Evolutionary conservation across 2,329 filamentous ascomycete species (phyloP), one percentile per base, ranked within the genome.

Genomic region (Cercospora nicotianae): DNA sequence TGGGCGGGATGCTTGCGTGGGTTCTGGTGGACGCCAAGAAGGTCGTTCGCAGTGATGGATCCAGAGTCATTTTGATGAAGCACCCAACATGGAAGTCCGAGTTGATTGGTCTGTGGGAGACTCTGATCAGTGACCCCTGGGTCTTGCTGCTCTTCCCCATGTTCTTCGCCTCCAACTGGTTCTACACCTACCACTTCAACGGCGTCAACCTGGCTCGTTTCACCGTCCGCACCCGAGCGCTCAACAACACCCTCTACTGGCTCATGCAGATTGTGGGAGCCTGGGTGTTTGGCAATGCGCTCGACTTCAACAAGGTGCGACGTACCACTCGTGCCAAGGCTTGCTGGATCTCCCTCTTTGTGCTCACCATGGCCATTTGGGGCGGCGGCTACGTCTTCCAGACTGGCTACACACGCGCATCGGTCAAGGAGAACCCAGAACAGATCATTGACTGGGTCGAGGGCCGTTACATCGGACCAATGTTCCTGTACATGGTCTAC

Each of bases 401-500:
- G 82, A 87, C 81, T 75, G 78, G 80, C 18, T 90, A 91, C 77
- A 83, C 79, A 45, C 82, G 83, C 36, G 79, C 74, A 9, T 66
- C 72, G 9, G 78, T 74, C 30, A 63, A 39, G 20, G 60, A 67
- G 3, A 59, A 42, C 18, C 67, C 75, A 53, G 73, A 76, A 63
- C 67, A 70, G n/a, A 79, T 80, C 74, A 81, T 79, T 60, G 92
- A 95, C 79, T 95, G 91, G 89, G 85, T 83, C 2, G 84, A 88
- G 65, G 80, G 83, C 30, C 87, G 87, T 64, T 95, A 90, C 77
- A 84, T 90, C 67, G 92, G 90, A 0, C 91, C 91, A 12, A 92
- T 96, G 87, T 92, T 96, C 79, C 81, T 96, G 63, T 96, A 93
- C 83, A 92, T 96, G 76, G 94, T 94, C 80, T 96, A 95, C 78